Percentiles rank a stretch among this genome's conserved stretches.
These are phyloP conservation scores for Kwoniella sp. DNA, from an alignment of 768 basidiomycete species.

Conservation along the genomic window DNA sequence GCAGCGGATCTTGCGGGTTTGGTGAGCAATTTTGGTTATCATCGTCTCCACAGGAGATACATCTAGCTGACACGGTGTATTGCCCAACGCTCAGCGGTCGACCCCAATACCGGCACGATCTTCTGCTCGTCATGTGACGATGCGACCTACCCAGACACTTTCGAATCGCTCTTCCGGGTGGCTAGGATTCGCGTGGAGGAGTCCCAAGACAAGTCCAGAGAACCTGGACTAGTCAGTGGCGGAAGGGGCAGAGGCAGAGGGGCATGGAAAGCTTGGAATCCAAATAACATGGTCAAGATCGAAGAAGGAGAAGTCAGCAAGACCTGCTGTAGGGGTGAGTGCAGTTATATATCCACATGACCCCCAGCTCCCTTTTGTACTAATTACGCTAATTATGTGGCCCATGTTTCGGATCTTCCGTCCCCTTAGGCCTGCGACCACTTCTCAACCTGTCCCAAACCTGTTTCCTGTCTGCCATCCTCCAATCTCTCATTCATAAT, in stretches of 20 bases:
- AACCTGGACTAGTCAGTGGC: slow-evolving; percentile 32
- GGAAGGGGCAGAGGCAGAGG: slow-evolving; percentile 60
- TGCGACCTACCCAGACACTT: slow-evolving; percentile 66
- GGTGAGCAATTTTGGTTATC: slow-evolving; percentile 31
- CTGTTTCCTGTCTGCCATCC: slow-evolving; percentile 88
- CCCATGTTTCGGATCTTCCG: not conserved
- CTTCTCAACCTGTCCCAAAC: slow-evolving; percentile 88
- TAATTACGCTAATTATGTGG: slow-evolving; percentile 1
- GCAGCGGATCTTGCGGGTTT: slow-evolving; percentile 30
- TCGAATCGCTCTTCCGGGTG: slow-evolving; percentile 59
- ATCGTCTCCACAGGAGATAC: too few species aligned
- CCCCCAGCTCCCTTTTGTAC: not conserved
- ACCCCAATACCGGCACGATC: slow-evolving; percentile 71
- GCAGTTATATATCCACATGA: too few species aligned
- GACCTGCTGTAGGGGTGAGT: slow-evolving; percentile 74
- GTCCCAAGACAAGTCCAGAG: slow-evolving; percentile 32
- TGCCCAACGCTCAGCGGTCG: slow-evolving; percentile 63
- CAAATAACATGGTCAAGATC: slow-evolving; percentile 45
- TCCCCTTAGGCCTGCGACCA: slow-evolving; percentile 74
- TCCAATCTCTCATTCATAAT: slow-evolving; percentile 87
- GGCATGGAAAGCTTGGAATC: slow-evolving; percentile 62
- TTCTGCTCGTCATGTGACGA: slow-evolving; percentile 76
- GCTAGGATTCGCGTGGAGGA: slow-evolving; percentile 33
- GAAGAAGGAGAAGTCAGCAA: slow-evolving; percentile 60
- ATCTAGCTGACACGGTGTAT: not conserved